Percentiles rank a stretch among this genome's conserved stretches.
These are phyloP conservation scores for Eucalyptus cloeziana DNA, from an alignment of 345 rosid species.

Conservation along the genomic window DNA sequence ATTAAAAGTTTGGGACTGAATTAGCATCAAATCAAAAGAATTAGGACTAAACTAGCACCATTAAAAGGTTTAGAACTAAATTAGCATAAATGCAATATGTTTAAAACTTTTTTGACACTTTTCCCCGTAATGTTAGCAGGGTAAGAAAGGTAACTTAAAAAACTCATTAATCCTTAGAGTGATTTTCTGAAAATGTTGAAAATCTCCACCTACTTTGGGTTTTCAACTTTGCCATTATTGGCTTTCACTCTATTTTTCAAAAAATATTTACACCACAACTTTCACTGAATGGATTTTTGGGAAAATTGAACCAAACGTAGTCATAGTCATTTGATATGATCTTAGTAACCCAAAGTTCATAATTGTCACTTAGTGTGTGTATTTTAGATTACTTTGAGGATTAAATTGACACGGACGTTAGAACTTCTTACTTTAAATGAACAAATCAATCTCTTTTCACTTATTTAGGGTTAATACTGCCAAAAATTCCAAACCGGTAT, in stretches of 20 bases:
- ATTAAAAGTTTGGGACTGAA: no score
- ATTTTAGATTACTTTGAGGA: background rate
- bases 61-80: no score
- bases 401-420: rapidly evolving
- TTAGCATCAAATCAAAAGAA: no score
- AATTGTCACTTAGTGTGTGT: background rate
- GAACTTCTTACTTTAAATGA: background rate
- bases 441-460: background rate
- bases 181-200: background rate
- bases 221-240: background rate
- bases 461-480: background rate
- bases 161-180: background rate
- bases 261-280: background rate
- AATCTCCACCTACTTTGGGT: background rate
- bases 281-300: background rate
- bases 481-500: rapidly evolving
- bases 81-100: no score
- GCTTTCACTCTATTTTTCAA: background rate
- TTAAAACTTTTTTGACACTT: no score
- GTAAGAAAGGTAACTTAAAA: background rate
- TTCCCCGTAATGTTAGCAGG: rapidly evolving
- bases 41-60: no score
- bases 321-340: background rate
- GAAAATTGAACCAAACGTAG: background rate
- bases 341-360: background rate